Conservation (phyloP, 805 yeast genomes). For the Komagataella kurtzmanii region DNA sequence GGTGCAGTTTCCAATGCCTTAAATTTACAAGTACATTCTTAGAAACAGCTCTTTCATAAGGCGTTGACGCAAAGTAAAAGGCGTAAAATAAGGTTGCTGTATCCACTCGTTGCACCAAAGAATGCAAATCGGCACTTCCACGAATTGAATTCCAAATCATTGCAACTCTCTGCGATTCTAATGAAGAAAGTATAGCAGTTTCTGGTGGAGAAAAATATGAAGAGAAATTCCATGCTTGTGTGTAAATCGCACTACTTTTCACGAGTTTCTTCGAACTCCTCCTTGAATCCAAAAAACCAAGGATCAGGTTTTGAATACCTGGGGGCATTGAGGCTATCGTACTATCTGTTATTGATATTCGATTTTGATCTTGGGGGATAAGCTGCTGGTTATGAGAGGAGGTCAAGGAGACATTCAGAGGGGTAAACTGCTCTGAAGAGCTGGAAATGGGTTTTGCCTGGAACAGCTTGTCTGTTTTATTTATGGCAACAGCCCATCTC, state of each 20-base stretch:
- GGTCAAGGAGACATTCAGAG: not conserved
- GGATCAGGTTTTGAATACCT: conserved; percentile 18
- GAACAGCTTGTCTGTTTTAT: not conserved
- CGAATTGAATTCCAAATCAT: conserved; percentile 18
- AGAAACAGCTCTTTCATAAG: conserved; percentile 24
- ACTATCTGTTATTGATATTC: conserved; percentile 7
- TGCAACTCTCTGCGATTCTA: conserved; percentile 18
- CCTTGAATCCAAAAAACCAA: conserved; percentile 14
- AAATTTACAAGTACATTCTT: conserved; percentile 14
- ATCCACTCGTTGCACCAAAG: conserved; percentile 15
- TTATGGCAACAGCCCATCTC: conserved; percentile 18
- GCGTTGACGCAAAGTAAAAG: conserved; percentile 27
- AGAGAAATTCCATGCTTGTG: not conserved
- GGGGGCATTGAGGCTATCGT: conserved; percentile 19
- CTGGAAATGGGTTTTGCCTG: not conserved
- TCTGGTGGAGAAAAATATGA: not conserved
- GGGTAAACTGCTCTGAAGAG: not conserved
- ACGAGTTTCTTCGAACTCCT: conserved; percentile 3
- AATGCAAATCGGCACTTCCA: conserved; percentile 10
- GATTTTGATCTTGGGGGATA: not conserved
- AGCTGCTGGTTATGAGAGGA: not conserved
- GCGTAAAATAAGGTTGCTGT: conserved; percentile 27
- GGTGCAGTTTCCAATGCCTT: conserved; percentile 24
- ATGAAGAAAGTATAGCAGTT: conserved; percentile 13
- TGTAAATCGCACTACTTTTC: not conserved